Evolutionary conservation across 2,329 filamentous ascomycete genomes (phyloP), one percentile per base, ranked within the genome.

Genomic region (Mycosphaerella sp.): DNA sequence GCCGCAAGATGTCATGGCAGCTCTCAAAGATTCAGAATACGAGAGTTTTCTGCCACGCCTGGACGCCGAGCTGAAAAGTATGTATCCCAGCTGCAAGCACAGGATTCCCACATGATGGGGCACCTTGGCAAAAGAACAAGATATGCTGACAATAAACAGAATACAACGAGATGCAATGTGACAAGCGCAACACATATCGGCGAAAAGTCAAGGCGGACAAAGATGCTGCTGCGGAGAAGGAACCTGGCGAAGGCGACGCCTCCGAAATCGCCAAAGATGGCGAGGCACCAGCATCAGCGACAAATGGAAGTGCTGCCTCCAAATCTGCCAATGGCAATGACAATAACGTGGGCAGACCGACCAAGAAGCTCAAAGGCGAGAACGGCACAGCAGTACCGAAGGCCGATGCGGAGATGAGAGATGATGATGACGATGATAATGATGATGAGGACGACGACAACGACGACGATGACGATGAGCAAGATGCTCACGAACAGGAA

Each of bases 21-120:
- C 87, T 0, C 77, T 93, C 45, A 82, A 86, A n/a, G 84, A 88
- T 38, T 80, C 84, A 45, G 88, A 92, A 68, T 88, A 88, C 58
- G 78, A 79, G 46, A 78, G 77, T n/a, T 90, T 91, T 67, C 75
- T 89, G 53, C 80, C 81, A 11, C 77, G 82, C 34, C 74, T 92
- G 32, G 85, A 92, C 70, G 84, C 82, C 5, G 88, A 92, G 70
- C 85, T 90, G 67, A 80, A 81, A 41, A 89, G 86, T 89, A 69
- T 45, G 83, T 76, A 7, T 26, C 14, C 21, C 9, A 38, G 12
- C 6, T 44, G 26, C 17, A 9, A 8, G 14, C 43, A 14, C 26
- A 23, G 26, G 17, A 40, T 34, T 21, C 11, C 29, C 42, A 38
- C 26, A 7, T 34, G 9, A 4, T 6, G 23, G 9, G 8, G 11